phyloP scores from a whole-genome alignment of 305 asterid species.

The Galium porrigens region DNA sequence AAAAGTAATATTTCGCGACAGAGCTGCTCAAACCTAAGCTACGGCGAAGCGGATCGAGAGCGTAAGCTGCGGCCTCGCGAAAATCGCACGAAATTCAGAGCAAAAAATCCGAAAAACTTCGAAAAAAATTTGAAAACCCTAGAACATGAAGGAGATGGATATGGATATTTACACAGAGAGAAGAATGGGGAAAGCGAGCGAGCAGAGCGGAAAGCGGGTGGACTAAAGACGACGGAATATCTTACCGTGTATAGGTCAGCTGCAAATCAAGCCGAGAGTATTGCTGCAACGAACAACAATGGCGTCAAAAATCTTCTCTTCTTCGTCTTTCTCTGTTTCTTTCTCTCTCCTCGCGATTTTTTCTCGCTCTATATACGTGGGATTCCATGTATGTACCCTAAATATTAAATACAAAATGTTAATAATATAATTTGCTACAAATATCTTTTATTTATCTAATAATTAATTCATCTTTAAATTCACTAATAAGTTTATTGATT shows the following conservation, averaged over 20 bases:
- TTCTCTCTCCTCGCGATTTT: background rate
- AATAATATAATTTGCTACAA: background rate
- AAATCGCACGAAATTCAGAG: background rate
- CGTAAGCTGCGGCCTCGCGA: background rate
- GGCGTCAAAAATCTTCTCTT: slow-evolving; percentile 4
- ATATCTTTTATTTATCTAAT: background rate
- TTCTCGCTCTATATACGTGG: background rate
- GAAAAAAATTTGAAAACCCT: slow-evolving; percentile 10
- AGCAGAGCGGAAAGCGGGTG: slow-evolving; percentile 5
- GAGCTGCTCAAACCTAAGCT: slow-evolving; percentile 4
- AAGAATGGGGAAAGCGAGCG: background rate
- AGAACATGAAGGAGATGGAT: background rate
- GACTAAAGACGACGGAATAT: slow-evolving; percentile 12
- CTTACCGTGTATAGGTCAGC: background rate
- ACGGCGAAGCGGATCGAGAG: slow-evolving; percentile 5
- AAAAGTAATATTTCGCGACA: background rate
- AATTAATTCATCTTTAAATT: no score
- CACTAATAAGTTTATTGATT: no score
- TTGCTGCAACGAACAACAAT: background rate
- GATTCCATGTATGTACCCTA: background rate
- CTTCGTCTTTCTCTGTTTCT: background rate
- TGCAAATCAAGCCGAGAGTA: background rate
- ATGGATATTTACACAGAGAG: background rate
- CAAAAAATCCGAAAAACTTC: background rate
- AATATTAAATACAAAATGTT: background rate